Conservation (phyloP, 2,329 filamentous ascomycete species). For the Macroventuria anomochaeta region DNA sequence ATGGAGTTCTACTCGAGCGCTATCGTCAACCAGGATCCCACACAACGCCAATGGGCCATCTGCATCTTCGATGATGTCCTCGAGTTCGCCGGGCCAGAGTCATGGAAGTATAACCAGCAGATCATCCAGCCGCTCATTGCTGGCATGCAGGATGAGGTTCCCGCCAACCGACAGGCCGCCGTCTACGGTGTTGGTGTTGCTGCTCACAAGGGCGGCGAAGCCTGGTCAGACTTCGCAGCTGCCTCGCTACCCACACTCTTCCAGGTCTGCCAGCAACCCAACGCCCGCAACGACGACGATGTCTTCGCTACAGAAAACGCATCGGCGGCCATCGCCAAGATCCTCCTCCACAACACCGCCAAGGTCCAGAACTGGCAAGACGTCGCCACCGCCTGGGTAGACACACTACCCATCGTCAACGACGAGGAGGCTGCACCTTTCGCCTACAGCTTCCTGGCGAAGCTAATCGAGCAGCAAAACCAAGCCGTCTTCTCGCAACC, state of each 20-base stretch:
- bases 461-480: slow-evolving; percentile 94
- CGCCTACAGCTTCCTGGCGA: slow-evolving; percentile 88
- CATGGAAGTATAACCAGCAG: slow-evolving; percentile 82
- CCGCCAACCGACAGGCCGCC: slow-evolving; percentile 93
- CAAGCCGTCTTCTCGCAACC: slow-evolving; percentile 79
- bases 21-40: slow-evolving; percentile 79
- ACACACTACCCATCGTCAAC: slow-evolving; percentile 88
- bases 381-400: slow-evolving; percentile 83
- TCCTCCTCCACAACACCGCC: slow-evolving; percentile 84
- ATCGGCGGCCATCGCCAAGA: slow-evolving; percentile 94
- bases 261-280: slow-evolving; percentile 78
- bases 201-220: slow-evolving; percentile 85
- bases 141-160: slow-evolving; percentile 83
- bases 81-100: slow-evolving; percentile 92
- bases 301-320: slow-evolving; percentile 98
- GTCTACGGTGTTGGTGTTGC: slow-evolving; percentile 96
- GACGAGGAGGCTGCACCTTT: slow-evolving; percentile 98
- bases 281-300: slow-evolving; percentile 88
- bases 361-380: slow-evolving; percentile 79
- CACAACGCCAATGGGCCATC: slow-evolving; percentile 96
- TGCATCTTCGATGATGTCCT: slow-evolving; percentile 99
- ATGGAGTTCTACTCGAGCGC: slow-evolving; percentile 86
- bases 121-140: slow-evolving; percentile 87
- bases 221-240: slow-evolving; percentile 87
- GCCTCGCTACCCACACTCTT: slow-evolving; percentile 82